These are phyloP conservation scores for Wickerhamiella lipophila DNA, from an alignment of 805 yeast genomes.

Conservation along the genomic window DNA sequence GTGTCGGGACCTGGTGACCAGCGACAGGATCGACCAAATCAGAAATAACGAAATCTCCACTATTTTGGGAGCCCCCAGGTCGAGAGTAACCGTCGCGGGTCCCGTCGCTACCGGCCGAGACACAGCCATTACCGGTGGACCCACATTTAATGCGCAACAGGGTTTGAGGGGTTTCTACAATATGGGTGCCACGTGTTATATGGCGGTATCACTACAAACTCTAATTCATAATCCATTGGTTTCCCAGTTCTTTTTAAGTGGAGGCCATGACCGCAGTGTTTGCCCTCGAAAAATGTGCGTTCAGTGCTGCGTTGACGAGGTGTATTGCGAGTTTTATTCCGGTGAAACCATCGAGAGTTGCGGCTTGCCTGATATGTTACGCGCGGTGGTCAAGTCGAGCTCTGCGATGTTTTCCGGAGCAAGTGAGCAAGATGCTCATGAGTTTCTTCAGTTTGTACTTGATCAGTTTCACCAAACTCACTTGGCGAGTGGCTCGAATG, in stretches of 20 bases:
- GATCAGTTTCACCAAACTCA: slow-evolving; percentile 57
- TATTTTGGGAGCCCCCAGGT: background rate
- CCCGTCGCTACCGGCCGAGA: too few relatives aligned
- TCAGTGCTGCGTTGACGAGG: slow-evolving; percentile 72
- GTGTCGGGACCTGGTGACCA: background rate
- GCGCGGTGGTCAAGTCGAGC: slow-evolving; percentile 71
- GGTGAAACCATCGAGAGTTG: slow-evolving; percentile 48
- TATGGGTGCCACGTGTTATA: slow-evolving; percentile 95
- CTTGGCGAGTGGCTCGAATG: slow-evolving; percentile 2
- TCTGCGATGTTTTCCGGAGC: slow-evolving; percentile 68
- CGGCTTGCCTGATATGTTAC: slow-evolving; percentile 69
- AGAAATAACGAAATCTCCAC: slow-evolving; percentile 25
- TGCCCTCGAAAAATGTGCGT: slow-evolving; percentile 40
- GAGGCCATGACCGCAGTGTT: slow-evolving; percentile 50
- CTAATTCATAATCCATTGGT: slow-evolving; percentile 82
- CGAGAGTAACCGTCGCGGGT: too few relatives aligned
- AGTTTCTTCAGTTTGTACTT: slow-evolving; percentile 83
- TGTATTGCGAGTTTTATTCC: slow-evolving; percentile 64
- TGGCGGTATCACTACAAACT: slow-evolving; percentile 85
- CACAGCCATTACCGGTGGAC: too few relatives aligned
- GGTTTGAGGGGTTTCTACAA: slow-evolving; percentile 84
- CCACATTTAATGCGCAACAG: slow-evolving; percentile 39
- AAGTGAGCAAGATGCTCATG: slow-evolving; percentile 97
- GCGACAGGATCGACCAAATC: slow-evolving; percentile 36
- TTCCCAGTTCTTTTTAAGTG: slow-evolving; percentile 62